Conservation (phyloP, 2,329 filamentous ascomycete species). For the Bipolaris victoriae region DNA sequence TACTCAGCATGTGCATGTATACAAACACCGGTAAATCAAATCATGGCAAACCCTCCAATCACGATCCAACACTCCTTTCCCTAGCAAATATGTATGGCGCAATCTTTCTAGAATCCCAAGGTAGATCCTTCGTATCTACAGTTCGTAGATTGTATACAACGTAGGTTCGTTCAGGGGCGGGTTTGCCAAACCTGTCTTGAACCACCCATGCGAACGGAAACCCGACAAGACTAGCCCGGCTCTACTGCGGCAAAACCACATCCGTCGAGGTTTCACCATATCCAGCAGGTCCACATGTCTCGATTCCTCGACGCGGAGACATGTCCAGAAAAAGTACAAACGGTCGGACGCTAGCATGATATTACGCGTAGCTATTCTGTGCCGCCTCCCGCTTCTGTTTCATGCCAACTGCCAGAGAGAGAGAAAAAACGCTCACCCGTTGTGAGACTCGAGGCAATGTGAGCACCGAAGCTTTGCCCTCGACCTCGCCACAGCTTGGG, state of each 20-base stretch:
- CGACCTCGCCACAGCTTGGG: not conserved
- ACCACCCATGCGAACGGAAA: not conserved
- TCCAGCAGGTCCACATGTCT: not conserved
- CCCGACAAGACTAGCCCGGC: not conserved
- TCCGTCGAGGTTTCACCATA: constrained; percentile 1
- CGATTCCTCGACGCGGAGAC: not conserved
- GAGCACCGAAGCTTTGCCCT: not conserved
- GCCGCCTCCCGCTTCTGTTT: constrained; percentile 1
- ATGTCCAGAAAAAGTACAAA: not conserved
- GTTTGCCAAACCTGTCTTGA: not conserved
- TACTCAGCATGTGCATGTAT: too few relatives aligned
- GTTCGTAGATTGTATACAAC: not conserved
- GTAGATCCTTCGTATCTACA: not conserved
- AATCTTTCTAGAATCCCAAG: not conserved
- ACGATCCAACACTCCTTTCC: not conserved
- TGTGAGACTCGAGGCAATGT: not conserved
- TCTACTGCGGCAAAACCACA: constrained; percentile 3
- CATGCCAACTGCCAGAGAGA: not conserved
- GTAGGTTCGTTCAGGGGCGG: not conserved
- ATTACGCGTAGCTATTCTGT: not conserved
- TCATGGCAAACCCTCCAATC: too few relatives aligned
- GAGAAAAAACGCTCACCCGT: too few relatives aligned
- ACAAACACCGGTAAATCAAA: too few relatives aligned
- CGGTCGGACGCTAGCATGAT: not conserved
- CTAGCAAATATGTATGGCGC: not conserved